A percentile compares a stretch with the other conserved stretches of the same genome.
Conservation (phyloP, 371 early-diverging fungal species). For the Chytridium lagenaria region DNA sequence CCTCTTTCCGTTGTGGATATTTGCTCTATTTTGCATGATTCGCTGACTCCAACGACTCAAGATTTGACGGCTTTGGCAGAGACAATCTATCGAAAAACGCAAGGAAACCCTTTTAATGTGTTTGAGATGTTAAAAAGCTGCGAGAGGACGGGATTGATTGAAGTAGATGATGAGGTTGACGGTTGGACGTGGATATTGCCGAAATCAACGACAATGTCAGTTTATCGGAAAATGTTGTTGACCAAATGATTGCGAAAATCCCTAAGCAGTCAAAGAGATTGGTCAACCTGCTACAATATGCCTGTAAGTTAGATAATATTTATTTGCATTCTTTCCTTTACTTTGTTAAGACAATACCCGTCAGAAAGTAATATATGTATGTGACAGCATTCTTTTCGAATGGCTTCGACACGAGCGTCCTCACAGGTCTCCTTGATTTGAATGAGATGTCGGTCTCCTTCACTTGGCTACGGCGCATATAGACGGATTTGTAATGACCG, state of each 20-base stretch:
- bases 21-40: slow-evolving; percentile 37
- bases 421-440: slow-evolving; percentile 18
- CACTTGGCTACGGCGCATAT: not conserved
- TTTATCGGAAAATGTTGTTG: slow-evolving; percentile 42
- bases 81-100: slow-evolving; percentile 43
- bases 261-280: slow-evolving; percentile 38
- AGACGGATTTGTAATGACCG: not conserved
- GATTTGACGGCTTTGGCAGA: slow-evolving; percentile 40
- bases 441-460: not conserved
- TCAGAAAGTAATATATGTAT: too few relatives aligned
- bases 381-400: slow-evolving; percentile 43
- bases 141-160: slow-evolving; percentile 35
- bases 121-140: slow-evolving; percentile 42
- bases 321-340: too few relatives aligned
- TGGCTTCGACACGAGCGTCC: slow-evolving; percentile 42
- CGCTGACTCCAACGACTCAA: slow-evolving; percentile 35
- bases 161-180: slow-evolving; percentile 40
- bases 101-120: slow-evolving; percentile 50
- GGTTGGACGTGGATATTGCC: slow-evolving; percentile 54
- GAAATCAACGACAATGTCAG: slow-evolving; percentile 41
- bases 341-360: too few relatives aligned
- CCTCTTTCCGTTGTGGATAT: slow-evolving; percentile 14
- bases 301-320: slow-evolving; percentile 37
- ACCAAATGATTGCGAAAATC: slow-evolving; percentile 41
- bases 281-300: slow-evolving; percentile 39